Conservation (phyloP, 257 asterid species). For the Solanum sitiens region DNA sequence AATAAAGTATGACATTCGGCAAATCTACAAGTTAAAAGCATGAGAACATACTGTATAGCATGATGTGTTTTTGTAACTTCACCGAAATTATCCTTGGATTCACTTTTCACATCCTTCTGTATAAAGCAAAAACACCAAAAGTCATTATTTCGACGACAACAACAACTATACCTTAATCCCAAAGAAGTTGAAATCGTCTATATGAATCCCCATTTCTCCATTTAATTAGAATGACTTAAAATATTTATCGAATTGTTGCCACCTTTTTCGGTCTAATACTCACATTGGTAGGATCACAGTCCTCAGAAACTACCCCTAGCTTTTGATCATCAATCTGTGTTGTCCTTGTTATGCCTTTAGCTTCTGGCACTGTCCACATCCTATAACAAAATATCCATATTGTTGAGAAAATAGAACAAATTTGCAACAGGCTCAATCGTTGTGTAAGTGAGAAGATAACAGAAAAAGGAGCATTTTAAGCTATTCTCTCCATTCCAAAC, state of each 20-base stretch:
- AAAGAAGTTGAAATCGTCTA: background rate
- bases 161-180: background rate
- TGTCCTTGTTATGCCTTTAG: constrained; percentile 35
- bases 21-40: background rate
- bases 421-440: background rate
- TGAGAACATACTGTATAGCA: constrained; percentile 50
- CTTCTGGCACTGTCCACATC: constrained; percentile 91
- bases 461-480: background rate
- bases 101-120: constrained; percentile 33
- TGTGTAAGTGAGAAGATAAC: background rate
- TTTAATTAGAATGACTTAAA: background rate
- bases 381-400: constrained; percentile 19
- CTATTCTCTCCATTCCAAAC: background rate
- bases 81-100: constrained; percentile 30
- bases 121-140: constrained; percentile 5
- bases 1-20: background rate
- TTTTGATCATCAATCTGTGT: constrained; percentile 28
- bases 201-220: background rate
- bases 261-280: background rate
- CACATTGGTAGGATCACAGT: constrained; percentile 47
- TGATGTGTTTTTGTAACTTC: constrained; percentile 47
- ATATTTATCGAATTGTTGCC: background rate
- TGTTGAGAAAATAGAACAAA: background rate
- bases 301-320: constrained; percentile 49
- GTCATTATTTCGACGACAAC: background rate